Percentiles rank a stretch among this genome's conserved stretches.
These are phyloP conservation scores for Blastobotrys mokoenaii DNA, from an alignment of 805 yeast genomes.

Conservation along the genomic window DNA sequence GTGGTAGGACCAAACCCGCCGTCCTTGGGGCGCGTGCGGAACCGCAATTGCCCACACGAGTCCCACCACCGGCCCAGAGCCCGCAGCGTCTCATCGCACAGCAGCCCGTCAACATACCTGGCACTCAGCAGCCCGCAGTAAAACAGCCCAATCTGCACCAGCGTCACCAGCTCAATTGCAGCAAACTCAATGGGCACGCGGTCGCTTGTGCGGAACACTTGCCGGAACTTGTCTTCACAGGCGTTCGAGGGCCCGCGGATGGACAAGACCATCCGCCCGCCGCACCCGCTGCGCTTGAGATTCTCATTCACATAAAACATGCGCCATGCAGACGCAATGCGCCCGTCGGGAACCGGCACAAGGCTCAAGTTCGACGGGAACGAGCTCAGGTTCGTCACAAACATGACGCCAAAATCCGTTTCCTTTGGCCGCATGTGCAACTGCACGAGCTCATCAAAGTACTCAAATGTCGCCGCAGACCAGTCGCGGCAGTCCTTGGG, in stretches of 20 bases:
- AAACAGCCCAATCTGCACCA: conserved; percentile 67
- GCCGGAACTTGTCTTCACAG: conserved; percentile 70
- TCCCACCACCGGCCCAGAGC: conserved; percentile 82
- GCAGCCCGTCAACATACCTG: conserved; percentile 69
- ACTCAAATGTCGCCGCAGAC: conserved; percentile 45
- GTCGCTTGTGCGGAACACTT: conserved; percentile 49
- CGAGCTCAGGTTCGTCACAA: conserved; percentile 75
- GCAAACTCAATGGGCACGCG: conserved; percentile 54
- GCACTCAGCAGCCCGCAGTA: conserved; percentile 71
- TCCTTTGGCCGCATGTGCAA: conserved; percentile 63
- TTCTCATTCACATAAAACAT: conserved; percentile 67
- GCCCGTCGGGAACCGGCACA: conserved; percentile 48
- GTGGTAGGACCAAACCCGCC: conserved; percentile 57
- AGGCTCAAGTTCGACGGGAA: conserved; percentile 68
- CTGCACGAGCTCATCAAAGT: conserved; percentile 56
- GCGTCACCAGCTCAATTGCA: conserved; percentile 60
- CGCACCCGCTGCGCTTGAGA: conserved; percentile 68
- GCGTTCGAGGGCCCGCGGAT: conserved; percentile 69
- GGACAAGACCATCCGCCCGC: conserved; percentile 74
- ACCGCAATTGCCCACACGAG: conserved; percentile 42
- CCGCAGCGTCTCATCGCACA: conserved; percentile 67
- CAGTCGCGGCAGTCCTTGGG: conserved; percentile 41
- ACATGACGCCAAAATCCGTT: conserved; percentile 52
- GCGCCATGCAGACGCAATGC: conserved; percentile 38
- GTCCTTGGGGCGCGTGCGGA: conserved; percentile 34